These are phyloP conservation scores for Coemansia sp. DNA, from an alignment of 192 early-diverging fungal species.

Conservation along the genomic window DNA sequence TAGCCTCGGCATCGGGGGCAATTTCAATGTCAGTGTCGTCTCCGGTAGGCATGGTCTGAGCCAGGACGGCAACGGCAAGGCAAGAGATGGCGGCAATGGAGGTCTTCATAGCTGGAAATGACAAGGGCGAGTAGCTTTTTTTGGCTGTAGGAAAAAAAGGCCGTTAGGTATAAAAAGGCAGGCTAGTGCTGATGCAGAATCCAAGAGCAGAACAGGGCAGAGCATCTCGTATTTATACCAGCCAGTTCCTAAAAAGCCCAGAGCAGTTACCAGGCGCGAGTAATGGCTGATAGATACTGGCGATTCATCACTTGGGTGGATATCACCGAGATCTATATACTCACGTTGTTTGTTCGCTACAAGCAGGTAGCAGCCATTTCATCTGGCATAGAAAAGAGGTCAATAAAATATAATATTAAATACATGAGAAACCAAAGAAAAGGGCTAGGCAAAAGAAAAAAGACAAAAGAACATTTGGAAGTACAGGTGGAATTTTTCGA, in stretches of 20 bases:
- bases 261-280: too few relatives aligned
- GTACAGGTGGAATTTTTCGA: constrained; percentile 11
- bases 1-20: background rate
- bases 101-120: constrained; percentile 8
- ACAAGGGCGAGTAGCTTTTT: background rate
- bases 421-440: background rate
- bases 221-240: background rate
- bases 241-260: background rate
- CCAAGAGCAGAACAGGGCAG: background rate
- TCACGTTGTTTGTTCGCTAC: background rate
- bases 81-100: constrained; percentile 8
- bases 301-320: background rate
- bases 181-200: background rate
- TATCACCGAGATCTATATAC: background rate
- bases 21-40: background rate
- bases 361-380: background rate
- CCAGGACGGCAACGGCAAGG: constrained; percentile 11
- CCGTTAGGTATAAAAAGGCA: background rate
- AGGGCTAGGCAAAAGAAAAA: background rate
- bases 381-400: background rate
- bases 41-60: constrained; percentile 5
- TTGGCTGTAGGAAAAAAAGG: background rate
- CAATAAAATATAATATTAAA: background rate
- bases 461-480: constrained; percentile 8
- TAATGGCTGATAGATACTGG: background rate